Evolutionary conservation across 257 asterid genomes (phyloP).

Genomic region (Hygrophila difformis): DNA sequence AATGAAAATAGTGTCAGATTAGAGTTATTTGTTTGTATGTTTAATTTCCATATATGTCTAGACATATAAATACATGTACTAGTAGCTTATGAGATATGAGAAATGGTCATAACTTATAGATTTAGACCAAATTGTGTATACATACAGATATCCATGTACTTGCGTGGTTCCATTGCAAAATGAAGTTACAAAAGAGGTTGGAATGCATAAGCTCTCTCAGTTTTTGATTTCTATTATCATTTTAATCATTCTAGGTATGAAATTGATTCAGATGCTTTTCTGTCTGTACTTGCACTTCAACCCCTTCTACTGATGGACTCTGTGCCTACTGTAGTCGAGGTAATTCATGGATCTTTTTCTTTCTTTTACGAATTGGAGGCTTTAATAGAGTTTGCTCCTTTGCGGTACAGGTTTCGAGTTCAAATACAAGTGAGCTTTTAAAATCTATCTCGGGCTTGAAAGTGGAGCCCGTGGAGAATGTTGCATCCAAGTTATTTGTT

Average conservation of each 20-base stretch:
- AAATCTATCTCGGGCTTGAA: conserved; percentile 84
- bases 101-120: no score
- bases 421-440: conserved; percentile 76
- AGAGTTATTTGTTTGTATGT: no score
- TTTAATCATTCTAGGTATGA: conserved; percentile 51
- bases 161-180: no score
- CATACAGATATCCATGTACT: no score
- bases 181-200: no score
- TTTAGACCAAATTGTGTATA: no score
- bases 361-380: conserved; percentile 6
- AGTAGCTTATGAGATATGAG: no score
- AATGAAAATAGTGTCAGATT: no score
- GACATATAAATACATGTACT: no score
- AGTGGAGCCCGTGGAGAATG: conserved; percentile 87
- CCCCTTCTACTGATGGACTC: conserved; percentile 69
- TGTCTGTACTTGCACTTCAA: conserved; percentile 92
- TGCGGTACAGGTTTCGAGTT: conserved; percentile 71
- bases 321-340: conserved; percentile 93
- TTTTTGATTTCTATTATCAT: conserved; percentile 11
- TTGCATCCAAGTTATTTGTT: conserved; percentile 84
- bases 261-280: conserved; percentile 93
- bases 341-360: conserved; percentile 20
- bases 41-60: no score
- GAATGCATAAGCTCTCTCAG: not conserved
- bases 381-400: conserved; percentile 16